Evolutionary conservation across 2,329 filamentous ascomycete species (phyloP).

Genomic region (Dichotomopilus funicola): DNA sequence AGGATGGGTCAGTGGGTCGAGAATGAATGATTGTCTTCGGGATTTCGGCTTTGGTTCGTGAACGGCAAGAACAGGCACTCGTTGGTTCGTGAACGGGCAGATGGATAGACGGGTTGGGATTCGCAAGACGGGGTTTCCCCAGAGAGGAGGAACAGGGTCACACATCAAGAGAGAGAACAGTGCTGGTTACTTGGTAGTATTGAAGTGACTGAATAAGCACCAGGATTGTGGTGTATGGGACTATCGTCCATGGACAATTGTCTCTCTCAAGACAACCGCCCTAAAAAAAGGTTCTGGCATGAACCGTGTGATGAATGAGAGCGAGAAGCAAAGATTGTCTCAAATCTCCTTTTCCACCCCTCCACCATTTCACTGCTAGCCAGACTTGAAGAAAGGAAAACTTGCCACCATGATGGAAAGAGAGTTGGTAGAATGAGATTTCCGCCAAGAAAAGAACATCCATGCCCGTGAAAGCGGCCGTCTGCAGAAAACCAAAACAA

Average conservation of each 20-base stretch:
- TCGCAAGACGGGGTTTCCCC: too few species aligned
- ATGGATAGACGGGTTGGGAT: background rate
- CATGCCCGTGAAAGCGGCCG: slow-evolving; percentile 1
- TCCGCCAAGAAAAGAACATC: slow-evolving; percentile 4
- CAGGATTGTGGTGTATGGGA: slow-evolving; percentile 3
- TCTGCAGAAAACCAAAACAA: background rate
- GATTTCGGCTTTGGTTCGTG: background rate
- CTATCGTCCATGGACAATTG: slow-evolving; percentile 3
- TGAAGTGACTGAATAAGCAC: slow-evolving; percentile 14
- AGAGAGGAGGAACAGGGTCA: too few species aligned
- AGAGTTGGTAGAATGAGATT: slow-evolving; percentile 4
- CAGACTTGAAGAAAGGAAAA: background rate
- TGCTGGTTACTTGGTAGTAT: slow-evolving; percentile 14
- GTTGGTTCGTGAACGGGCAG: background rate
- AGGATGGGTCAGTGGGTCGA: background rate
- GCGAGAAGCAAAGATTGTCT: slow-evolving; percentile 14
- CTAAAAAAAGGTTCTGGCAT: slow-evolving; percentile 2
- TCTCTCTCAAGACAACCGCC: background rate
- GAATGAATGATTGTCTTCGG: background rate
- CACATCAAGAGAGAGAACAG: background rate
- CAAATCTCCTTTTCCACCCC: slow-evolving; percentile 1
- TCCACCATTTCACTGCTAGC: background rate
- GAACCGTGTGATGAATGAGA: slow-evolving; percentile 12
- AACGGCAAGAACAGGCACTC: background rate
- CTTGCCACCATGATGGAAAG: background rate